These are phyloP conservation scores for Aspergillus brasiliensis DNA, from an alignment of 2,329 filamentous ascomycete genomes.

Conservation along the genomic window DNA sequence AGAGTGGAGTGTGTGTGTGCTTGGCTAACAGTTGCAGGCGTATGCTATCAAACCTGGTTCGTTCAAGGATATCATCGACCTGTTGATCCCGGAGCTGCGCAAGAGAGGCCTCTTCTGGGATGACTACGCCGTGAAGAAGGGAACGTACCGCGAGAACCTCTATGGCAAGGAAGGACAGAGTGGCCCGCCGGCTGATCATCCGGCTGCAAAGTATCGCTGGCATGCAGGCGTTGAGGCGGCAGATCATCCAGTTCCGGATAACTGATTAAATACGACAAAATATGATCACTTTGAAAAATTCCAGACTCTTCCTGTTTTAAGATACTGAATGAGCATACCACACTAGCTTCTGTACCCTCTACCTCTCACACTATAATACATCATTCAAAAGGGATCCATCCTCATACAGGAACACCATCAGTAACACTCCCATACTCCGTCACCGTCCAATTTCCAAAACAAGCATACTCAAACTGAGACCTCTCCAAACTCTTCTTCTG, in stretches of 20 bases:
- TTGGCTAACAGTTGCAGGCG: constrained; percentile 44
- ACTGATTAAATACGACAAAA: too few relatives aligned
- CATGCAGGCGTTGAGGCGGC: constrained; percentile 37
- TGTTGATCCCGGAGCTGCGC: constrained; percentile 65
- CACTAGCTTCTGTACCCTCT: too few relatives aligned
- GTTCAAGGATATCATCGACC: constrained; percentile 68
- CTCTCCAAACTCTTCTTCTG: too few relatives aligned
- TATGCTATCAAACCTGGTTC: constrained; percentile 69
- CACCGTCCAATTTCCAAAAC: too few relatives aligned
- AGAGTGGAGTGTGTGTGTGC: neutral
- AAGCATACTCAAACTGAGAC: too few relatives aligned
- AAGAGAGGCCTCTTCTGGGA: constrained; percentile 52
- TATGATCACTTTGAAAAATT: too few relatives aligned
- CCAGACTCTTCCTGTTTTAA: too few relatives aligned
- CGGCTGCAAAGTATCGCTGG: constrained; percentile 42
- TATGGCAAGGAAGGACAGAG: constrained; percentile 36
- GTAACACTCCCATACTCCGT: too few relatives aligned
- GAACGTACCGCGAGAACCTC: constrained; percentile 45
- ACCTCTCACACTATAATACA: too few relatives aligned
- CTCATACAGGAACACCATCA: too few relatives aligned
- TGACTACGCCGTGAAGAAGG: constrained; percentile 40
- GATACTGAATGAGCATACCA: too few relatives aligned
- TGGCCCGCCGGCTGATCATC: constrained; percentile 38
- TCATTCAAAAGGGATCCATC: too few relatives aligned
- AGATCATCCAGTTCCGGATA: constrained; percentile 32